These are phyloP conservation scores for Wickerhamomyces strasburgensis DNA, from an alignment of 805 yeast species.

Conservation along the genomic window DNA sequence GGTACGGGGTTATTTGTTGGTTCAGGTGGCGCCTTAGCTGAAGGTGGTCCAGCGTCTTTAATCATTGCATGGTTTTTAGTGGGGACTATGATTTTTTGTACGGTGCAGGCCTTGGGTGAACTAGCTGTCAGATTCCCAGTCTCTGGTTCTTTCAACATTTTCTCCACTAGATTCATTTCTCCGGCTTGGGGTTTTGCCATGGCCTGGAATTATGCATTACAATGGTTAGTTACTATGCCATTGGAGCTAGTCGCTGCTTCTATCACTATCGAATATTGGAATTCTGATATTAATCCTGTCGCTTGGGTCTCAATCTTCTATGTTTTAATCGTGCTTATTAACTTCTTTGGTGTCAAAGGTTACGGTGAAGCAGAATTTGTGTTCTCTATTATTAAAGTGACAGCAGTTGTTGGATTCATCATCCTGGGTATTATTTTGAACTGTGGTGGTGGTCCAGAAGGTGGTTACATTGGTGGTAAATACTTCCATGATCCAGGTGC, in stretches of 20 bases:
- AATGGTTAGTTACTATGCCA: slow-evolving; percentile 46
- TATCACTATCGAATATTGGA: slow-evolving; percentile 50
- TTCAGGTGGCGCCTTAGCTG: slow-evolving; percentile 53
- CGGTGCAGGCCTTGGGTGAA: slow-evolving; percentile 56
- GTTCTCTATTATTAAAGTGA: slow-evolving; percentile 64
- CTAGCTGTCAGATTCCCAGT: slow-evolving; percentile 63
- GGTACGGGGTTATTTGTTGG: slow-evolving; percentile 82
- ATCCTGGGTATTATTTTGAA: slow-evolving; percentile 50
- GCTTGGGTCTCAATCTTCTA: slow-evolving; percentile 48
- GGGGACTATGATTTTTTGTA: slow-evolving; percentile 43
- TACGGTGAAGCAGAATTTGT: slow-evolving; percentile 51
- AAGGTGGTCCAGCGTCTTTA: slow-evolving; percentile 56
- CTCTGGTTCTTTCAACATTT: slow-evolving; percentile 59
- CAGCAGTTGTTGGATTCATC: slow-evolving; percentile 61
- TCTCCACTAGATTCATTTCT: slow-evolving; percentile 51
- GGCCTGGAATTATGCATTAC: slow-evolving; percentile 53
- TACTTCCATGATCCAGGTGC: slow-evolving; percentile 59
- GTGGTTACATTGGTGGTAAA: slow-evolving; percentile 40
- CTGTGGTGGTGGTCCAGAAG: slow-evolving; percentile 54
- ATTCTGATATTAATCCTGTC: slow-evolving; percentile 37
- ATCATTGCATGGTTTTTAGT: slow-evolving; percentile 44
- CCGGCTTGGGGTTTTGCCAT: slow-evolving; percentile 58
- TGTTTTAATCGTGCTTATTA: slow-evolving; percentile 38
- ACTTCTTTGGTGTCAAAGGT: slow-evolving; percentile 48
- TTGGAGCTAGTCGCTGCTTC: slow-evolving; percentile 50